Evolutionary conservation across 345 rosid genomes (phyloP).

Genomic region (Populus simonii): DNA sequence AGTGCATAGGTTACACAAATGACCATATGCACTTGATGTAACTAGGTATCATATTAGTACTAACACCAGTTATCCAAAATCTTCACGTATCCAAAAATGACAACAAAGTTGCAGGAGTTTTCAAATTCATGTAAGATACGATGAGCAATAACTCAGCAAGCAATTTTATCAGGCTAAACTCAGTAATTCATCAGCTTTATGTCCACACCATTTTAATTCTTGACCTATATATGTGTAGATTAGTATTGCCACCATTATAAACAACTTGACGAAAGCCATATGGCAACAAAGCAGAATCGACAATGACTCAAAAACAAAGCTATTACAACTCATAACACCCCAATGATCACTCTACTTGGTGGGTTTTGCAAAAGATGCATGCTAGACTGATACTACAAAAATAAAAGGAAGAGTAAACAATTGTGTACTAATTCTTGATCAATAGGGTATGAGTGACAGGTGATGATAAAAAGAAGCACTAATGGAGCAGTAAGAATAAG

Average conservation of each 20-base stretch:
- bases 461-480: not conserved
- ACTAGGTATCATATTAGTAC: not conserved
- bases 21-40: not conserved
- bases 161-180: not conserved
- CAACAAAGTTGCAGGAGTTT: not conserved
- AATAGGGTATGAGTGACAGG: not conserved
- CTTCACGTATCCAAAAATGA: not conserved
- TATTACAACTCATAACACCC: not conserved
- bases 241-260: not conserved
- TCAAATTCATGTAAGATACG: not conserved
- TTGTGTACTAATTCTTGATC: not conserved
- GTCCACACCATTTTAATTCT: not conserved
- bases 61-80: not conserved
- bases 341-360: not conserved
- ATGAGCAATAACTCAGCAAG: not conserved
- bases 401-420: not conserved
- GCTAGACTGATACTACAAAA: not conserved
- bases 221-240: too few relatives aligned
- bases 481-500: not conserved
- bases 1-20: not conserved
- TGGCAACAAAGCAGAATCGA: not conserved
- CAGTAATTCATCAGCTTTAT: not conserved
- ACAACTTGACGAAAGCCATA: not conserved
- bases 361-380: not conserved
- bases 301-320: not conserved